phyloP scores from a whole-genome alignment of 1,284 basidiomycete species.

The Taiwanofungus camphoratus region DNA sequence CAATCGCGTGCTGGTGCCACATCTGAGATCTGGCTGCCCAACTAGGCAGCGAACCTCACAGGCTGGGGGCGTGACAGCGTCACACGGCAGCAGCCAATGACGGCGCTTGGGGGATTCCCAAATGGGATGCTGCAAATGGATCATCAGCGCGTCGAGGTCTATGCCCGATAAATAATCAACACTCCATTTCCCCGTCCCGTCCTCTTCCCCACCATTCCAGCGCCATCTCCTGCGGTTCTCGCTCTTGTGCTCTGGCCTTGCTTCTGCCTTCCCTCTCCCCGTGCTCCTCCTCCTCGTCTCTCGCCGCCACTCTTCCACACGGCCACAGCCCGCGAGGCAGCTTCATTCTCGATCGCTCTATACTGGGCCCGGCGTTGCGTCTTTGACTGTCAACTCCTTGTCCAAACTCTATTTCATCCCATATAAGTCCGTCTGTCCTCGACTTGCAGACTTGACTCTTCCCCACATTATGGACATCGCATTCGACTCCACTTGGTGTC shows the following conservation, averaged over 20 bases:
- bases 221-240: not conserved
- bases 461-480: slow-evolving; percentile 38
- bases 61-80: no score
- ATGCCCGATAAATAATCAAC: slow-evolving; percentile 35
- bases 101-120: no score
- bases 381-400: slow-evolving; percentile 1
- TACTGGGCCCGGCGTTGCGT: slow-evolving; percentile 1
- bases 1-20: no score
- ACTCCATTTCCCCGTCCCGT: slow-evolving; percentile 26
- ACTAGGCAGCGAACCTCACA: no score
- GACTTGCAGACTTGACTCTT: not conserved
- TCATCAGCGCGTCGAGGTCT: slow-evolving; percentile 31
- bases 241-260: no score
- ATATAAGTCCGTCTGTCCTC: slow-evolving; percentile 1
- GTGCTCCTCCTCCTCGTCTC: not conserved
- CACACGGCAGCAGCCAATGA: no score
- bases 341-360: not conserved
- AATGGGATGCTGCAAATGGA: no score
- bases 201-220: slow-evolving; percentile 27
- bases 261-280: not conserved
- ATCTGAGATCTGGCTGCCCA: no score
- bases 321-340: not conserved
- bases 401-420: not conserved
- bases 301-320: no score
- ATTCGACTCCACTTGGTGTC: slow-evolving; percentile 65